Evolutionary conservation across 106 monocot genomes (phyloP), one percentile per base, ranked within the genome.

Genomic region (Vanilla planifolia): DNA sequence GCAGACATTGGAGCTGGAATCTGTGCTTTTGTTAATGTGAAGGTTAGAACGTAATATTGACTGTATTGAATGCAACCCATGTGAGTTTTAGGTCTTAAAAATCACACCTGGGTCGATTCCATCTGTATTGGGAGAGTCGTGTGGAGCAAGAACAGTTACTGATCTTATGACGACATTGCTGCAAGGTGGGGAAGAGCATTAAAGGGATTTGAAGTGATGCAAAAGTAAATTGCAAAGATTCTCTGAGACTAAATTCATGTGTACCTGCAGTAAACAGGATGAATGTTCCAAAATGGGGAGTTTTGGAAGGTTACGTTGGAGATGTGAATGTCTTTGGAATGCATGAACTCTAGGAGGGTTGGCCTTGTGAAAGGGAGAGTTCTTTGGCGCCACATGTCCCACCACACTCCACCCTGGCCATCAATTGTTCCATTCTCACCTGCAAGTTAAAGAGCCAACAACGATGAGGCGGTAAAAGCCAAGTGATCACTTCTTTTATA

Each of bases 271-370:
- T 95, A 95, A 69, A 95, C 89, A 42, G 94, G 94, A 47, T 95
- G 94, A n/a, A 95, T 79, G 24, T 86, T 95, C 94, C 94, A 95
- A 60, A 95, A 95, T 9, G 94, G 89, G 1, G 94, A 89, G 62
- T 95, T 76, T 41, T 70, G 64, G 42, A 95, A 73, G 21, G 90
- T 74, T 4, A 89, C 50, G 66, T 95, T 89, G 14, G 94, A 85
- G 48, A 94, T 78, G 51, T 86, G 33, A 1, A 89, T 63, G 70
- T 85, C 78, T 10, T 46, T 79, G 13, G 85, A 89, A 73, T 82
- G 65, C 75, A 80, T 66, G 30, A 94, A 23, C 69, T 94, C 89
- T 15, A 94, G 40, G 10, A 94, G 68, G 66, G 80, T 64, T 35
- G 93, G 93, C 35, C 93, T 73, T 6, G 93, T 86, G 59, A 79